Conservation (phyloP, 2,329 filamentous ascomycete genomes). For the Emmonsia crescens region DNA sequence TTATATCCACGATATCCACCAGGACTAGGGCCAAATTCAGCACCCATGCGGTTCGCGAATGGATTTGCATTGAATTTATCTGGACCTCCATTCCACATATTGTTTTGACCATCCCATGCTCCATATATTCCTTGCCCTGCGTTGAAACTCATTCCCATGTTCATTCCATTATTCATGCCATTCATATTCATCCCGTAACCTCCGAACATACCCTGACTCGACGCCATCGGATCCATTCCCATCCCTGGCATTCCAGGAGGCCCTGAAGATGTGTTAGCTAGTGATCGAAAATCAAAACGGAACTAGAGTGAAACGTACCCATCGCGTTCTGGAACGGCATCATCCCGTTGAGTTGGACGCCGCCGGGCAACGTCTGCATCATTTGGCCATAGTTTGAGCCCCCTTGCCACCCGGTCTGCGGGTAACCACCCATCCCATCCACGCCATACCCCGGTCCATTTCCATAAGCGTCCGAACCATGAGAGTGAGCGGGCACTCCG, state of each 20-base stretch:
- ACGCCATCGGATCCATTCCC: slow-evolving; percentile 58
- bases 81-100: slow-evolving; percentile 37
- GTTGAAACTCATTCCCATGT: slow-evolving; percentile 56
- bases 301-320: slow-evolving; percentile 49
- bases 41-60: slow-evolving; percentile 61
- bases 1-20: slow-evolving; percentile 53
- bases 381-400: slow-evolving; percentile 57
- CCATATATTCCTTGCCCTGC: slow-evolving; percentile 54
- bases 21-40: slow-evolving; percentile 71
- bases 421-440: slow-evolving; percentile 38
- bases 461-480: not conserved
- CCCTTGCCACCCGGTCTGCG: slow-evolving; percentile 51
- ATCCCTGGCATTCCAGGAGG: slow-evolving; percentile 63
- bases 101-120: slow-evolving; percentile 63
- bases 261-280: slow-evolving; percentile 16
- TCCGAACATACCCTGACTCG: slow-evolving; percentile 40
- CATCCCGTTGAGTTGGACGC: slow-evolving; percentile 33
- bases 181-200: slow-evolving; percentile 66
- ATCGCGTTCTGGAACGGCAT: slow-evolving; percentile 69
- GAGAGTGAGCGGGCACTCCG: slow-evolving; percentile 13
- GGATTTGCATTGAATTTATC: slow-evolving; percentile 85
- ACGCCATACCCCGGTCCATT: slow-evolving; percentile 35
- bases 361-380: slow-evolving; percentile 54
- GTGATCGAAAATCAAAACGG: not conserved
- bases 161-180: slow-evolving; percentile 66